Percentiles rank a stretch among this genome's conserved stretches.
Conservation (phyloP, 202 grass and related monocot species). For the Bolboschoenoplectus hybrid region DNA sequence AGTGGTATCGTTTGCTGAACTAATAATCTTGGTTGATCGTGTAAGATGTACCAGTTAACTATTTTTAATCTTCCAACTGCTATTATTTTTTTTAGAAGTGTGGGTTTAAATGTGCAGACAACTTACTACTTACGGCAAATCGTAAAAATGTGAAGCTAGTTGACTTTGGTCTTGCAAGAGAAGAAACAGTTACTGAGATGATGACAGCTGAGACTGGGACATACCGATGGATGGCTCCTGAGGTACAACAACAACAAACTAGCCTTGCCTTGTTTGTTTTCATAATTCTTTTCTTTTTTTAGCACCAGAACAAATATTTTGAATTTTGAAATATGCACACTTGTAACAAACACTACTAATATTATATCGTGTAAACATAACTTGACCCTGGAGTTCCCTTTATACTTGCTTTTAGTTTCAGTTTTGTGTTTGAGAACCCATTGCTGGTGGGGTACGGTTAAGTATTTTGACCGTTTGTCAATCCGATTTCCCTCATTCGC, state of each 20-base stretch:
- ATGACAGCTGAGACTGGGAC: slow-evolving; percentile 99
- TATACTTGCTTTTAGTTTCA: slow-evolving; percentile 5
- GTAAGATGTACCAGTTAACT: background rate
- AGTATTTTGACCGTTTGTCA: background rate
- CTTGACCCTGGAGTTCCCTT: background rate
- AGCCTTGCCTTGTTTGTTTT: background rate
- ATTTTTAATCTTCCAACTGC: slow-evolving; percentile 24
- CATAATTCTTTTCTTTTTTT: background rate
- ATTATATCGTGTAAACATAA: background rate
- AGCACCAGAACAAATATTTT: background rate
- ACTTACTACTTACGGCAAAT: slow-evolving; percentile 97
- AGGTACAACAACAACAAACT: slow-evolving; percentile 59
- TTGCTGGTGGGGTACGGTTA: background rate
- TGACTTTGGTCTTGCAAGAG: slow-evolving; percentile 98
- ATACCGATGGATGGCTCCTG: slow-evolving; percentile 99
- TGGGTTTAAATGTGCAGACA: slow-evolving; percentile 69
- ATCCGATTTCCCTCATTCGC: background rate
- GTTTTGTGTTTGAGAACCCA: background rate
- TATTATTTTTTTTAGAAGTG: slow-evolving; percentile 29
- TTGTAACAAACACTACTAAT: slow-evolving; percentile 10
- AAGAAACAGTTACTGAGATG: slow-evolving; percentile 99
- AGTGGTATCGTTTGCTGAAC: slow-evolving; percentile 3
- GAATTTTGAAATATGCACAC: slow-evolving; percentile 5
- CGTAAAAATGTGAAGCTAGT: slow-evolving; percentile 94
- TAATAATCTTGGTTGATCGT: background rate